phyloP scores from a whole-genome alignment of 2,329 filamentous ascomycete species.

The Chaetomiaceae sp. region DNA sequence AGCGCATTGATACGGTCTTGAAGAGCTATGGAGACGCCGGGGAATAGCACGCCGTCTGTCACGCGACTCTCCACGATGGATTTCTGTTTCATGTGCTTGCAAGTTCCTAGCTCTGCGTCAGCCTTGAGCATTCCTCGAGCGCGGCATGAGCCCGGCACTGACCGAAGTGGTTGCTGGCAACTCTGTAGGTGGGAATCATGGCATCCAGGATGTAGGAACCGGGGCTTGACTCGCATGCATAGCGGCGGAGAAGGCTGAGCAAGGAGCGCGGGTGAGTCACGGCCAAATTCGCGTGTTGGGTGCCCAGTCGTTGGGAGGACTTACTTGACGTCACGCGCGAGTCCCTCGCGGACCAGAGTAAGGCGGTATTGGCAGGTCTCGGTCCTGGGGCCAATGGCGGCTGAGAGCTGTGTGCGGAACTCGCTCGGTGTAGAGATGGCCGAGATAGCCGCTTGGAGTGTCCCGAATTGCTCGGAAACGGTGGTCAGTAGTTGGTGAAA shows the following conservation, averaged over 20 bases:
- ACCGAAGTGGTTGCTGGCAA: background rate
- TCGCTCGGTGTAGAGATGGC: background rate
- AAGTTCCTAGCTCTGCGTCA: background rate
- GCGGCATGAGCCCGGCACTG: background rate
- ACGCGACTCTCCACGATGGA: background rate
- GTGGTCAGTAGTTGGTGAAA: background rate
- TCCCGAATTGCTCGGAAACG: background rate
- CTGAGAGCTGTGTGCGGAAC: background rate
- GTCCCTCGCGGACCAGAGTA: background rate
- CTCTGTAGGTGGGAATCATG: background rate
- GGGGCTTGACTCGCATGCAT: background rate
- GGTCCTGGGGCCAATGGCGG: background rate
- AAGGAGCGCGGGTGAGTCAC: background rate
- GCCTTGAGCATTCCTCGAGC: background rate
- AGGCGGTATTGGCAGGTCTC: background rate
- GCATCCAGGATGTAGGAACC: background rate
- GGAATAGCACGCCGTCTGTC: background rate
- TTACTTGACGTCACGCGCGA: background rate
- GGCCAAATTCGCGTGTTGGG: background rate
- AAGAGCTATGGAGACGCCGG: background rate
- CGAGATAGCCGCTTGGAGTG: background rate
- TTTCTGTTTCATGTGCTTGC: background rate
- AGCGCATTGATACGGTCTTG: background rate
- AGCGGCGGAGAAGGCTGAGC: background rate
- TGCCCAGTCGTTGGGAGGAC: background rate